phyloP scores from a whole-genome alignment of 768 basidiomycete species.

The Suillus subaureus region DNA sequence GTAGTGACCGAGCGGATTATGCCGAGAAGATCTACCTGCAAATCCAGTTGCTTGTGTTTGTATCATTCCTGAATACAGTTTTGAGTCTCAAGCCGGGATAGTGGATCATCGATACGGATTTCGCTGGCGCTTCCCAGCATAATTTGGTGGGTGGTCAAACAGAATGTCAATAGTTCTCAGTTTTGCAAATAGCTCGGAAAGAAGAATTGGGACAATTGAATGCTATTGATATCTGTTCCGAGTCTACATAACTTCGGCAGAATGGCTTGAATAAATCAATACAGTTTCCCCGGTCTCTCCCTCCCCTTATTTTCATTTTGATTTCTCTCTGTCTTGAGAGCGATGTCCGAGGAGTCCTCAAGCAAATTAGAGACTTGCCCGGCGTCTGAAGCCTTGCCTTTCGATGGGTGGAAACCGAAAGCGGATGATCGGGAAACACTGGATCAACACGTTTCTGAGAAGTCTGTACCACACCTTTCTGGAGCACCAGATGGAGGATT shows the following conservation, averaged over 20 bases:
- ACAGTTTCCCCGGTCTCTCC: no score
- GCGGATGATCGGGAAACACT: constrained; percentile 11
- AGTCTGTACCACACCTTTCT: constrained; percentile 21
- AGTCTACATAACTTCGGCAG: not conserved
- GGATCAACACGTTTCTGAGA: constrained; percentile 4
- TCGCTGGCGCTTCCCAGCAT: not conserved
- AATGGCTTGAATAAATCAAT: not conserved
- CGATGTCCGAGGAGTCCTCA: not conserved
- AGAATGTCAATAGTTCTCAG: not conserved
- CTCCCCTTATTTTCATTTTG: not conserved
- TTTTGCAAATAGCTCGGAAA: not conserved
- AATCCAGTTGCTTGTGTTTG: no score
- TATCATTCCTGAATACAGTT: not conserved
- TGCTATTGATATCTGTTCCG: no score
- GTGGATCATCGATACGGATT: not conserved
- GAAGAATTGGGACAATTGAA: no score
- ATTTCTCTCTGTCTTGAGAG: not conserved
- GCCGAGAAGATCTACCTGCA: no score
- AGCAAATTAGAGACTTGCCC: not conserved
- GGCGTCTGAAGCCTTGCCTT: not conserved
- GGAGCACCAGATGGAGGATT: constrained; percentile 32
- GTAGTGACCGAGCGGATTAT: no score
- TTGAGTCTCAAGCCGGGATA: not conserved
- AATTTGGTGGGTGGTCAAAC: not conserved
- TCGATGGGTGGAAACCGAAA: not conserved